These are phyloP conservation scores for Calonectria montana DNA, from an alignment of 2,329 filamentous ascomycete genomes.

Conservation along the genomic window DNA sequence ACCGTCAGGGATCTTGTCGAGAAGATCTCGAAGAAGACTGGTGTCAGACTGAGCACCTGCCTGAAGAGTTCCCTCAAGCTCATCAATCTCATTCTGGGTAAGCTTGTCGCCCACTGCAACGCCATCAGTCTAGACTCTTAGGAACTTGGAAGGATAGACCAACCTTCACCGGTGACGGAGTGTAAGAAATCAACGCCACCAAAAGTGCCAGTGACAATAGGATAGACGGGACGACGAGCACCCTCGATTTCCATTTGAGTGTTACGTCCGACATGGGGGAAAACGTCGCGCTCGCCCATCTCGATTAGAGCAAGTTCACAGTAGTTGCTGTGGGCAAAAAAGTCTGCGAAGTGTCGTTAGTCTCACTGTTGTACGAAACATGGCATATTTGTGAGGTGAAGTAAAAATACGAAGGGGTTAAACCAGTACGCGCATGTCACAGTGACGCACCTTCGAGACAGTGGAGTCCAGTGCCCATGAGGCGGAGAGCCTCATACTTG, in stretches of 20 bases:
- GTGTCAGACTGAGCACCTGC: constrained; percentile 73
- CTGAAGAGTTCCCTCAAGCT: constrained; percentile 85
- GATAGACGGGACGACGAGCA: constrained; percentile 75
- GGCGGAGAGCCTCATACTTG: constrained; percentile 85
- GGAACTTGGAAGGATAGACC: constrained; percentile 18
- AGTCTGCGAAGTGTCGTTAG: constrained; percentile 65
- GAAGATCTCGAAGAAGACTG: constrained; percentile 80
- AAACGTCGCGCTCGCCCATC: constrained; percentile 82
- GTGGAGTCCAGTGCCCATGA: constrained; percentile 89
- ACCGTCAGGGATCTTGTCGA: constrained; percentile 84
- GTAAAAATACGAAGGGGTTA: too few species aligned
- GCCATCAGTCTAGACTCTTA: constrained; percentile 23
- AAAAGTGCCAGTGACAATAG: constrained; percentile 90
- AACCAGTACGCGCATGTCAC: background rate
- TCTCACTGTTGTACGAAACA: background rate
- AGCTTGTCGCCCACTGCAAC: constrained; percentile 83
- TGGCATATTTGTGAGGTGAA: background rate
- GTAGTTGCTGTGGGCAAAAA: constrained; percentile 94
- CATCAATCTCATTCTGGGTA: constrained; percentile 89
- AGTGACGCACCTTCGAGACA: constrained; percentile 76
- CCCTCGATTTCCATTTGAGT: constrained; percentile 79
- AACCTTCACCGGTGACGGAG: constrained; percentile 79
- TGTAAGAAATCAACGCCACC: constrained; percentile 95
- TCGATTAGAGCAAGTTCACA: constrained; percentile 89
- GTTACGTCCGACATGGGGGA: constrained; percentile 85